Base-by-base conservation (phyloP, 805 yeast species). In the Lachancea nothofagi region DNA sequence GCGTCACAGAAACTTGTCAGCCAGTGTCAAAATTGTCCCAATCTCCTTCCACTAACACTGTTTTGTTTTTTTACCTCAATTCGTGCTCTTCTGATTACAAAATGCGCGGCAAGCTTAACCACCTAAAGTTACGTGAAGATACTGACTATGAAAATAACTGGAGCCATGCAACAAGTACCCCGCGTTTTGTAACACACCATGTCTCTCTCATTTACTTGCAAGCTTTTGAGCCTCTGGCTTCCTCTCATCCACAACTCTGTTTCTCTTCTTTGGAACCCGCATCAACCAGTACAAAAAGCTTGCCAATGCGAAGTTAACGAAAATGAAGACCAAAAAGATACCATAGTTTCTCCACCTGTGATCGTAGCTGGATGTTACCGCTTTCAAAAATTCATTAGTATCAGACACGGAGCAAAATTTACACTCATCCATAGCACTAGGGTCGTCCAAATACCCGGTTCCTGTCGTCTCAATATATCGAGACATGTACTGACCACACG, bases 231-330 rank as follows among this genome's bases (percentile, higher is more conserved):
- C 36, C 15, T 37, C 37, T 13, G 46, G 36, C 18, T 42, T 35
- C 17, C 41, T 30, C 24, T 38, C 46, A 28, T 43, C 36, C 6
- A 34, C 40, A 9, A 43, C 46, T 39, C 46, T 43, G 24, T 39
- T 39, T 14, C 30, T 38, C 41, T 42, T 50, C 72, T 81, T 81
- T 40, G 93, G 93, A 45, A 83, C 90, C 70, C 93, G 75, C 10
- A 78, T 75, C 21, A 76, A 55, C 81, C 83, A 78, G 69, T 80
- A 72, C 46, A 70, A 51, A 52, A 67, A 71, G 2, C 61, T 38
- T 10, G 82, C 67, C 41, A 66, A 51, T 5, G 42, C 29, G 38
- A 53, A 57, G 51, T 75, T 71, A 52, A 76, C 62, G 10, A 57
- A 70, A 49, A 75, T 70, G 57, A 62, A 78, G 42, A 71, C 70